Base-by-base conservation (phyloP, 805 yeast genomes). In the Ogataea angusta region DNA sequence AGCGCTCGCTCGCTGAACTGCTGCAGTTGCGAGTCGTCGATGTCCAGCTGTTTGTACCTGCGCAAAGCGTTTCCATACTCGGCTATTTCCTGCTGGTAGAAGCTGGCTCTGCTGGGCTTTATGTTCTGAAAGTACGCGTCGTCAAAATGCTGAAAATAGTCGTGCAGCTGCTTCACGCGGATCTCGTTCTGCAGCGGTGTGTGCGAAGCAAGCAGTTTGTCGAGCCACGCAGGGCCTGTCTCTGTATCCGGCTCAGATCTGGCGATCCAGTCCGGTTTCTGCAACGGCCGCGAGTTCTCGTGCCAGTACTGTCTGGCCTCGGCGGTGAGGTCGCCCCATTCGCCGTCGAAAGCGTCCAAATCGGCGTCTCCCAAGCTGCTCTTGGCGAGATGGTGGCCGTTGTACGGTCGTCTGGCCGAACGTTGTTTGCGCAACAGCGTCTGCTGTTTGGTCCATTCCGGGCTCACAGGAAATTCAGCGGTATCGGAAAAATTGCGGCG, bases 361-460 rank as follows among this genome's bases (percentile, higher is more conserved):
- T 42, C 45, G 4, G 15, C 19, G 22, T 12, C 16, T 15, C 28
- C 15, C 8, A 42, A 21, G 8, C 36, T 32, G 17, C 17, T 22
- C 12, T 19, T 17, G 8, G n/a, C 24, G 16, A 36, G 38, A 15
- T 16, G 21, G 15, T 24, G 15, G 13, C 17, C 21, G 6, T 31
- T 16, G 19, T 30, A 32, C 10, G 15, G 14, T 14, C 29, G 24
- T 13, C 18, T 17, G 10, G 19, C 16, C 17, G 25, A 14, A 15
- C 37, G 36, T 28, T 35, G 12, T 10, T 16, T 24, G 19, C 43
- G 26, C 5, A 46, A 37, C 6, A 34, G 39, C 14, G 36, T 17
- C 34, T 45, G 49, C 18, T 35, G 25, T 4, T 31, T 21, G 16
- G 44, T 38, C 51, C 51, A 47, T 10, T 31, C 29, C 3, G 34